Conservation (phyloP, 106 monocot species). For the Hemerocallis citrina region DNA sequence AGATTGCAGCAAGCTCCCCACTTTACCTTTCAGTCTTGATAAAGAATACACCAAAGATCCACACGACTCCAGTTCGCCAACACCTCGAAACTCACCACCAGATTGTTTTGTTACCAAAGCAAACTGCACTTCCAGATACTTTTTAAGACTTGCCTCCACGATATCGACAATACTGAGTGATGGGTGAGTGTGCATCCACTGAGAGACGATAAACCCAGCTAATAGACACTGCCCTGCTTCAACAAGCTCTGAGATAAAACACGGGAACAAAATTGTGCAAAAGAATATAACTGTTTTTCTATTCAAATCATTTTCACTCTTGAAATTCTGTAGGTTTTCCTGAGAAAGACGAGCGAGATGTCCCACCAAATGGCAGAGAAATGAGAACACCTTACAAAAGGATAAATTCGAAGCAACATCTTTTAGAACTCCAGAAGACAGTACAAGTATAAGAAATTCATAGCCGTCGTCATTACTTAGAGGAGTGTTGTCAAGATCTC, state of each 20-base stretch:
- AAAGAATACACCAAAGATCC: constrained; percentile 18
- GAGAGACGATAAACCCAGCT: constrained; percentile 65
- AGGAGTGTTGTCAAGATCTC: constrained; percentile 3
- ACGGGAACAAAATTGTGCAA: constrained; percentile 47
- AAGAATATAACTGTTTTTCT: constrained; percentile 23
- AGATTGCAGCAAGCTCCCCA: constrained; percentile 22
- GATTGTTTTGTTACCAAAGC: not conserved
- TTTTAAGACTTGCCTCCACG: constrained; percentile 43
- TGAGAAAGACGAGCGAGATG: constrained; percentile 45
- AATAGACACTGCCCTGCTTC: constrained; percentile 47
- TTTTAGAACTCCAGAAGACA: constrained; percentile 48
- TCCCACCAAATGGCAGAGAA: constrained; percentile 63
- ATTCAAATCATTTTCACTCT: constrained; percentile 2
- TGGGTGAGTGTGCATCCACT: constrained; percentile 67
- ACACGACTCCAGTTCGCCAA: constrained; percentile 21
- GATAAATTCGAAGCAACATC: constrained; percentile 21
- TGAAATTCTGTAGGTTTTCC: constrained; percentile 27
- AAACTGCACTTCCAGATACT: constrained; percentile 39
- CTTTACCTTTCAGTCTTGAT: constrained; percentile 24
- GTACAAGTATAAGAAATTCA: constrained; percentile 49
- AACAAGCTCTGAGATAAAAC: constrained; percentile 70
- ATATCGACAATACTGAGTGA: constrained; percentile 56
- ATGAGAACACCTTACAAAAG: constrained; percentile 43
- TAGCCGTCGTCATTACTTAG: constrained; percentile 13
- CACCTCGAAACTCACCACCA: constrained; percentile 1